A percentile compares a stretch with the other conserved stretches of the same genome.
phyloP scores from a whole-genome alignment of 169 alveolate genomes.

The Babesia sp. region DNA sequence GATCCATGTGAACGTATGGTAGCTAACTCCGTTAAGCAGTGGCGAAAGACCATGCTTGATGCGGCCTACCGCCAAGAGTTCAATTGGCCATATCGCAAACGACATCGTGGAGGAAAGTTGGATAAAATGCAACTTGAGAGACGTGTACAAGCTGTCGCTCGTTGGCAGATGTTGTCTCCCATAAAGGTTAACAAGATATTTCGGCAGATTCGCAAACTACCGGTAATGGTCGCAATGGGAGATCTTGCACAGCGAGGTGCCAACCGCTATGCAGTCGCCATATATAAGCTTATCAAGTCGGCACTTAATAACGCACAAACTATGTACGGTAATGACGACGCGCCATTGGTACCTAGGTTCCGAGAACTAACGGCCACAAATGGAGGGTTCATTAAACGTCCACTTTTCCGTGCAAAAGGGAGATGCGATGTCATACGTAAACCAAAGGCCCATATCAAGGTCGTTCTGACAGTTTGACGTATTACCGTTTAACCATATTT shows the following conservation, averaged over 20 bases:
- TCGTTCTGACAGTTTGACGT: constrained; percentile 45
- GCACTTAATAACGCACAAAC: constrained; percentile 54
- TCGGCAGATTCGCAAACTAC: constrained; percentile 60
- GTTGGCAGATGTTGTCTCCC: constrained; percentile 57
- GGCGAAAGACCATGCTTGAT: constrained; percentile 43
- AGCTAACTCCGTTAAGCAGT: constrained; percentile 45
- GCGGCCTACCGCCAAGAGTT: constrained; percentile 37
- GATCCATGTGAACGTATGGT: constrained; percentile 53
- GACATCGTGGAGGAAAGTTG: constrained; percentile 58
- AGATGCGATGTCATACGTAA: constrained; percentile 61
- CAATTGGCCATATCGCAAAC: constrained; percentile 51
- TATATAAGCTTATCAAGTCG: constrained; percentile 61
- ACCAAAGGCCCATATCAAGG: constrained; percentile 64
- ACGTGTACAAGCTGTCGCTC: constrained; percentile 39
- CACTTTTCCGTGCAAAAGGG: constrained; percentile 67
- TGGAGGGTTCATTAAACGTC: constrained; percentile 63
- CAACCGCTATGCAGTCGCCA: constrained; percentile 60
- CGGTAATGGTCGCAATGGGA: constrained; percentile 68
- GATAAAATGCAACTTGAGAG: constrained; percentile 38
- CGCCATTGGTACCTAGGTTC: constrained; percentile 51
- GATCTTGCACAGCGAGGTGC: constrained; percentile 64
- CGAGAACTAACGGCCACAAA: constrained; percentile 54
- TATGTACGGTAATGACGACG: constrained; percentile 53
- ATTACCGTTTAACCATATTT: background rate
- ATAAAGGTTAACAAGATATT: constrained; percentile 47